Evolutionary conservation across 2,329 filamentous ascomycete species (phyloP), one percentile per base, ranked within the genome.

Genomic region (Trichoderma simmonsii): DNA sequence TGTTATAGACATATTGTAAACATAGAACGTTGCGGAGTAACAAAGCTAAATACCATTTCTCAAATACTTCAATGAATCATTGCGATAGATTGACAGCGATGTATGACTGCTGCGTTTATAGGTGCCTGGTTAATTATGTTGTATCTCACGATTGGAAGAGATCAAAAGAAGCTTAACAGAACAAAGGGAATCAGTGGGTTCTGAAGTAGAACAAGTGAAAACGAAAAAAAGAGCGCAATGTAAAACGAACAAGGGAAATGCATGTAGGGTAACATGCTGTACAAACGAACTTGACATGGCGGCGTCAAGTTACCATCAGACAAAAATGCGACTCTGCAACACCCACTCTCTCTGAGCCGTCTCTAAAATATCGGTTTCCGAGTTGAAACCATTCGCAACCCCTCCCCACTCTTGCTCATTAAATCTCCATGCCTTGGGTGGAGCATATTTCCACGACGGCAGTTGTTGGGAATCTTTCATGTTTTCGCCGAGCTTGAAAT

Each of bases 281-380:
- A 34, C n/a, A 54, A 7, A 18, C 14, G 1, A 48, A 21, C 8
- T 36, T n/a, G 26, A 21, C 61, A 8, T n/a, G 9, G 30, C 12
- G 4, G 1, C 12, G 32, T 34, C n/a, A 24, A 15, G 28, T 9
- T 54, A 8, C n/a, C 24, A 14, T 65, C 21, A 65, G 12, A 30
- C 21, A 6, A 54, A 65, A 34, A 65, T 65, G 28, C 18, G 26
- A 8, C 43, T 32, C n/a, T 39, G 36, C 28, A 65, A 34, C 18
- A 65, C 62, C 62, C 62, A 65, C 18, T 65, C 62, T 34, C 62
- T 65, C 39, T 65, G 26, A 14, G 62, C 28, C 18, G 62, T 65
- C 43, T 54, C 62, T n/a, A 65, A 65, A 34, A 43, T 15, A 32
- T 65, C 26, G 0, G 11, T 36, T 14, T 61, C 30, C 6, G 59